Base-by-base conservation (phyloP, 139 green algal genomes). In the Coelastrella sp. region DNA sequence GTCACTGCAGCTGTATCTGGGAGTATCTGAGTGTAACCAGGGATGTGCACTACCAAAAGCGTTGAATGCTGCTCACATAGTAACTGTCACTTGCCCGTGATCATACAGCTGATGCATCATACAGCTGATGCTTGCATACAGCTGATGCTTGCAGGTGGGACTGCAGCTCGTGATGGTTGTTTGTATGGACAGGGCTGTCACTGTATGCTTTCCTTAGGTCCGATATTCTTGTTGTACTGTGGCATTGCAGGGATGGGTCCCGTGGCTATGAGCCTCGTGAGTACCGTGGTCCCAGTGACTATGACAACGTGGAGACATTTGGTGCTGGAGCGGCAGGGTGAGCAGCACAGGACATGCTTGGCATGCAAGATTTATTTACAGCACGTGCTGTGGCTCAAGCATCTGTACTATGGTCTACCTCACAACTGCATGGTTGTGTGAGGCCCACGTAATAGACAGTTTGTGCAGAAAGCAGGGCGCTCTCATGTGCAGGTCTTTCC, bases 291-390 rank as follows among this genome's bases (percentile, higher is more conserved):
- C 79, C 79, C 64, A 63, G 32, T 35, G 79, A 85, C 23, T 79
- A 85, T 59, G 64, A 85, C 79, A 85, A 85, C 11, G 79, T 57
- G 45, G 79, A 85, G 45, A 85, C 79, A 23, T 85, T 85, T 79
- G 79, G 79, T 7, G n/a, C 37, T n/a, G 79, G 45, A 4, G 63
- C 64, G 27, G 79, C 79, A 69, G 79, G 64, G 79, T 78, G 43
- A 78, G 79, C 23, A 48, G 50, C 34, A 40, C 23, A 57, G 45
- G 15, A 2, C 45, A 57, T 57, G 11, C 45, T 57, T 57, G n/a
- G n/a, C 15, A 3, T 23, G 45, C 45, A 57, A 9, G 11, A 57
- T 13, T 57, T 57, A n/a, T n/a, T n/a, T n/a, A n/a, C n/a, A n/a
- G 45, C 11, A 13, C 45, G 59, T 19, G 13, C 59, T 35, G 7